Evolutionary conservation across 2,329 filamentous ascomycete species (phyloP).

Genomic region (Blumeria hordei): DNA sequence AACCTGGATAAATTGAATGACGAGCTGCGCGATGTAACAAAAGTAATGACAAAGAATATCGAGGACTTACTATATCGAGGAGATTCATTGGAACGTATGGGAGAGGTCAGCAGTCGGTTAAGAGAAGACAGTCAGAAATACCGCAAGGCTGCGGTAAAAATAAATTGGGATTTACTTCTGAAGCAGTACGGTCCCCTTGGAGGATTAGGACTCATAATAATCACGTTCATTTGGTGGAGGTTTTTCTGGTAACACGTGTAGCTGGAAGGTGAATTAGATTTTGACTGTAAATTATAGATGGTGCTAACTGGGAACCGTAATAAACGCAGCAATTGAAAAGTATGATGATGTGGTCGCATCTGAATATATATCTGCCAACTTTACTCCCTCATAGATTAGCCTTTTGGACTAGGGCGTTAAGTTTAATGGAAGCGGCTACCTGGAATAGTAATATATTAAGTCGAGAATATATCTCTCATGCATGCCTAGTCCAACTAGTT

Average conservation of each 20-base stretch:
- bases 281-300: too few relatives aligned
- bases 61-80: conserved; percentile 90
- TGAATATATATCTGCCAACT: too few relatives aligned
- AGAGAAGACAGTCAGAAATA: conserved; percentile 91
- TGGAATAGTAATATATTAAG: too few relatives aligned
- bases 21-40: conserved; percentile 89
- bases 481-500: too few relatives aligned
- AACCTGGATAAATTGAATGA: conserved; percentile 93
- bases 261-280: neutral
- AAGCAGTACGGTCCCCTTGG: conserved; percentile 94
- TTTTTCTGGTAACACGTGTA: conserved; percentile 39
- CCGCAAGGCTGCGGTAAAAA: conserved; percentile 69
- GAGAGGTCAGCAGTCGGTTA: conserved; percentile 69
- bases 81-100: conserved; percentile 89
- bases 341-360: too few relatives aligned
- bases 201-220: conserved; percentile 45
- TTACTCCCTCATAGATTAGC: too few relatives aligned
- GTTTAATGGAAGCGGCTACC: too few relatives aligned
- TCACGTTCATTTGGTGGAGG: conserved; percentile 55
- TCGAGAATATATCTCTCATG: too few relatives aligned
- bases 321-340: too few relatives aligned
- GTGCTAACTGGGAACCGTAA: too few relatives aligned
- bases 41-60: conserved; percentile 99
- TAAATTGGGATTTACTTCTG: conserved; percentile 91
- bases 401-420: too few relatives aligned